Conservation (phyloP, 2,329 filamentous ascomycete genomes). For the Emericellopsis atlantica region DNA sequence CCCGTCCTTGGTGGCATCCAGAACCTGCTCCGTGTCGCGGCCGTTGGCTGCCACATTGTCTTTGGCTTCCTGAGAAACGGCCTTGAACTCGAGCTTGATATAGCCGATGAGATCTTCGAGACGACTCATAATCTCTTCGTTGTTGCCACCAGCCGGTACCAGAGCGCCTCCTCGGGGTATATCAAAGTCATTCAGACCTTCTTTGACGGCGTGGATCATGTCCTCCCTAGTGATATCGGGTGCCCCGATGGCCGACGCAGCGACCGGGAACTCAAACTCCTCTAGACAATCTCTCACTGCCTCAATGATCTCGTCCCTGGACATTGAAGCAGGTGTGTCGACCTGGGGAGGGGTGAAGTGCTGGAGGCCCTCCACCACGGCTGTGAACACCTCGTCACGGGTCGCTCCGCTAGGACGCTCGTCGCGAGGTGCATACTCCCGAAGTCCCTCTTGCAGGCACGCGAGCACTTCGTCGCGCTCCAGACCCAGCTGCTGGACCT, state of each 20-base stretch:
- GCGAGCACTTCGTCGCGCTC: constrained; percentile 83
- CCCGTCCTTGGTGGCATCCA: constrained; percentile 80
- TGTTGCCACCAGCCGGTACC: constrained; percentile 25
- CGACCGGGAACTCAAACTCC: constrained; percentile 64
- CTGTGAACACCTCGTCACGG: constrained; percentile 73
- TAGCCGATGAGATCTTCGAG: constrained; percentile 54
- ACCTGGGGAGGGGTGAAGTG: constrained; percentile 66
- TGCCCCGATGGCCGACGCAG: constrained; percentile 41
- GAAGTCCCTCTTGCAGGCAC: constrained; percentile 75
- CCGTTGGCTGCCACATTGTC: constrained; percentile 70
- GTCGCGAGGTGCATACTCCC: constrained; percentile 52
- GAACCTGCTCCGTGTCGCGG: constrained; percentile 73
- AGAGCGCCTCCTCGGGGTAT: constrained; percentile 26
- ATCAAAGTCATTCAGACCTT: constrained; percentile 41
- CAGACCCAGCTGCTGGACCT: constrained; percentile 78
- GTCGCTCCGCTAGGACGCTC: constrained; percentile 48
- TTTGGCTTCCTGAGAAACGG: constrained; percentile 52
- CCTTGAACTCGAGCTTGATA: constrained; percentile 46
- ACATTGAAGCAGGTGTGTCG: constrained; percentile 55
- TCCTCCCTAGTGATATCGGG: constrained; percentile 42
- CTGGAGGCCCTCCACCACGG: constrained; percentile 75
- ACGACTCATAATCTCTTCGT: constrained; percentile 37
- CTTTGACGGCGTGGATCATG: constrained; percentile 50
- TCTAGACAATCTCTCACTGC: constrained; percentile 80
- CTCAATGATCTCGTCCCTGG: constrained; percentile 71